These are phyloP conservation scores for Arthromyces matolae DNA, from an alignment of 768 basidiomycete species.

Conservation along the genomic window DNA sequence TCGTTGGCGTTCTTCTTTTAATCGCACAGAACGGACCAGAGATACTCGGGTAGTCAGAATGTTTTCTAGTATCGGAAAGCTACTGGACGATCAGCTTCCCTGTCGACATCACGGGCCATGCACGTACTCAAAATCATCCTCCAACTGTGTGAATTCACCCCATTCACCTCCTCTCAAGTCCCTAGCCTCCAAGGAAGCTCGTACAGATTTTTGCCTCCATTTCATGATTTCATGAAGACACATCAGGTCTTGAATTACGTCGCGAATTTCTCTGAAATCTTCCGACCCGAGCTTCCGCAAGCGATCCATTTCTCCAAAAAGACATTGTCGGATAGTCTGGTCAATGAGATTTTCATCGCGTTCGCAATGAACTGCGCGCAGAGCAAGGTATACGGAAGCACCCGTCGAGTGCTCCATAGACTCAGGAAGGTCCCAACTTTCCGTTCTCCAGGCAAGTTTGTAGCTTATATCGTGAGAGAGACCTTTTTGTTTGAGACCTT, in stretches of 20 bases:
- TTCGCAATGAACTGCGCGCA: slow-evolving; percentile 81
- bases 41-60: slow-evolving; percentile 80
- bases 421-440: slow-evolving; percentile 91
- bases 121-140: slow-evolving; percentile 65
- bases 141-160: slow-evolving; percentile 44
- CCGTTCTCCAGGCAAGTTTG: slow-evolving; percentile 89
- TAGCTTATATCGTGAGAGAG: slow-evolving; percentile 56
- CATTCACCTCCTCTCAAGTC: slow-evolving; percentile 32
- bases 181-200: slow-evolving; percentile 31
- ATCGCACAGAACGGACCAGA: slow-evolving; percentile 66
- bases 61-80: slow-evolving; percentile 72
- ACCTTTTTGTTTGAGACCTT: slow-evolving; percentile 21
- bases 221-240: slow-evolving; percentile 72
- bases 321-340: slow-evolving; percentile 41
- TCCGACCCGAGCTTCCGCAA: slow-evolving; percentile 71
- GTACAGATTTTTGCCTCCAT: slow-evolving; percentile 47
- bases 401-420: slow-evolving; percentile 43
- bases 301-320: slow-evolving; percentile 59
- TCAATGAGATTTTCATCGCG: slow-evolving; percentile 52
- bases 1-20: slow-evolving; percentile 69
- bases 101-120: neutral
- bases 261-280: slow-evolving; percentile 72
- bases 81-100: slow-evolving; percentile 4
- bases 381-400: slow-evolving; percentile 67
- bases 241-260: slow-evolving; percentile 67